Evolutionary conservation across 345 rosid species (phyloP), one percentile per base, ranked within the genome.

Genomic region (Eucalyptus shirleyi): DNA sequence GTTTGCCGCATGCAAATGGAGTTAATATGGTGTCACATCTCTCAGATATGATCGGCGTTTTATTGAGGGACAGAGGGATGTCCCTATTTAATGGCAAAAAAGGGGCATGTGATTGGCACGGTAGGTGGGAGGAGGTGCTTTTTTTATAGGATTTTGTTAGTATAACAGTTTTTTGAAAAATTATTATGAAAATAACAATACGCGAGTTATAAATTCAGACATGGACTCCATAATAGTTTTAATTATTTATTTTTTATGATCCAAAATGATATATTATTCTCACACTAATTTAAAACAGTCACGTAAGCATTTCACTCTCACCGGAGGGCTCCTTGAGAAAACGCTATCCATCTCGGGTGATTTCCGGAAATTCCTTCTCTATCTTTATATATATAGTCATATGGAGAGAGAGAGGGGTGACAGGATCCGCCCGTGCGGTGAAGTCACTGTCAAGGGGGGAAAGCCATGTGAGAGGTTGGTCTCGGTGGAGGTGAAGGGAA

Each of bases 181-280:
- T 7, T 53, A 21, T 4, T 4, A 8, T 53, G 59, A 53, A 53
- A 53, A 53, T 53, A 8, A 53, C 26, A 53, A 53, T 4, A 53
- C 2, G 1, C 2, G 26, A 53, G 11, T 53, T 21, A 21, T 53
- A 4, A 53, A 53, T 53, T 21, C 5, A 53, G 26, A 53, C 4
- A 4, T 53, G 2, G 2, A 21, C 59, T 53, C 11, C 2, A 21
- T 8, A 2, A 53, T 8, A 53, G 1, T 21, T 53, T 53, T 1
- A 53, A 53, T 53, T 8, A 21, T 21, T 8, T 4, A 53, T 21
- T 19, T 53, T 21, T 8, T 53, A 9, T 8, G 59, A 53, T 53
- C 9, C 26, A 8, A 53, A 53, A 53, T 53, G 4, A 53, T 53
- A 1, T 8, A 8, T 53, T 21, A 53, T 53, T 4, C 1, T 53